phyloP scores from a whole-genome alignment of 2,329 filamentous ascomycete species.

The Fonsecaea pugnacius region DNA sequence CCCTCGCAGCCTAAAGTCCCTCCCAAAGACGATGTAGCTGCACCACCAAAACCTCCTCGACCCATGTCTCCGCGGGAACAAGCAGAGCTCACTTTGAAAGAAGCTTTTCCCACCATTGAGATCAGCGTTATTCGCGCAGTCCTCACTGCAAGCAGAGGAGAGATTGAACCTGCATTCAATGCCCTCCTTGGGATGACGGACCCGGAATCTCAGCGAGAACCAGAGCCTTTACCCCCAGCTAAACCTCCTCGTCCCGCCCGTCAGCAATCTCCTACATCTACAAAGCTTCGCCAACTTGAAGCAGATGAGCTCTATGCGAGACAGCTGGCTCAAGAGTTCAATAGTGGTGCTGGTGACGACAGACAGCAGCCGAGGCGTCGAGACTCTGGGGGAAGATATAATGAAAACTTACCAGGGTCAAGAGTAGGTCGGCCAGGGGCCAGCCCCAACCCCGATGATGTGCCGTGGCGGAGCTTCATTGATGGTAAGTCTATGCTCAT shows the following conservation, averaged over 20 bases:
- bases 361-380: constrained; percentile 37
- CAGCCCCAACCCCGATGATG: constrained; percentile 54
- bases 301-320: constrained; percentile 90
- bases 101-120: constrained; percentile 90
- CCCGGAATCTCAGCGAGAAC: constrained; percentile 69
- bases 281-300: constrained; percentile 78
- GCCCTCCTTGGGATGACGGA: constrained; percentile 84
- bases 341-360: constrained; percentile 49
- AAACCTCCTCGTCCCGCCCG: constrained; percentile 76
- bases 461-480: constrained; percentile 75
- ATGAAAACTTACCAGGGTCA: constrained; percentile 39
- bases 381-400: constrained; percentile 36
- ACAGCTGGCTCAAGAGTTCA: constrained; percentile 87
- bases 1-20: constrained; percentile 36
- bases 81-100: constrained; percentile 84
- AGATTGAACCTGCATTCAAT: constrained; percentile 93
- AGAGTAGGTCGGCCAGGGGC: constrained; percentile 40
- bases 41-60: constrained; percentile 82
- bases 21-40: constrained; percentile 38
- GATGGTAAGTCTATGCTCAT: constrained; percentile 60
- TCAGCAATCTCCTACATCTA: constrained; percentile 49
- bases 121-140: constrained; percentile 81
- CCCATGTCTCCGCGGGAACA: constrained; percentile 81
- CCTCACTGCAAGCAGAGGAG: constrained; percentile 79
- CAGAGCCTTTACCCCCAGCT: constrained; percentile 66